phyloP scores from a whole-genome alignment of 164 flowering plant genomes.

The Umbellularia californica region DNA sequence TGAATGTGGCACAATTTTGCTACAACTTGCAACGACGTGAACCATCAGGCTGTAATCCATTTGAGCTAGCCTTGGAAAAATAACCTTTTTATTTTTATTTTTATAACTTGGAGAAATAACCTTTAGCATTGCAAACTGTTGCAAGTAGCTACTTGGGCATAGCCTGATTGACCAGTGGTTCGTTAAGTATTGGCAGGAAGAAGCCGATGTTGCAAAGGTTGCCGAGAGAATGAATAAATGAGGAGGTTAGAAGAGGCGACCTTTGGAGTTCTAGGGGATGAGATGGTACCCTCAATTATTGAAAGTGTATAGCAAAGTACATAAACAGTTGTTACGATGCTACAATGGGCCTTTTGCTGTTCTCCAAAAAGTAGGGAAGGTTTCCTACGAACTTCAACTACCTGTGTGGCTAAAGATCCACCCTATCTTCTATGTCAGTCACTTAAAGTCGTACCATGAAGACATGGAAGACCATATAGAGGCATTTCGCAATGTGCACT shows the following conservation, averaged over 20 bases:
- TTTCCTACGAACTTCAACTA: constrained; percentile 4
- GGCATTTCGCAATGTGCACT: neutral
- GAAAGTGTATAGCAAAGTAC: neutral
- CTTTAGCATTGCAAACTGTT: neutral
- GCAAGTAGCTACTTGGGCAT: neutral
- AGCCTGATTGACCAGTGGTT: neutral
- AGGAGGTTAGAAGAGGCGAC: neutral
- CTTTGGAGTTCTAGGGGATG: neutral
- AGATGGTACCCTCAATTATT: neutral
- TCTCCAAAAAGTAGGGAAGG: neutral
- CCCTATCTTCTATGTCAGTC: neutral
- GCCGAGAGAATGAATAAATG: neutral
- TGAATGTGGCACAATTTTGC: constrained; percentile 3
- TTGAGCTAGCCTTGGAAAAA: neutral
- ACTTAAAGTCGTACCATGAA: neutral
- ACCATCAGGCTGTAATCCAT: neutral
- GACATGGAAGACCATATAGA: neutral
- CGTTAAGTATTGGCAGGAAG: constrained; percentile 9
- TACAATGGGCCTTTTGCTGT: constrained; percentile 1
- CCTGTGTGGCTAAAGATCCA: neutral
- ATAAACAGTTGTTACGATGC: neutral
- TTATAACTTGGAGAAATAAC: neutral
- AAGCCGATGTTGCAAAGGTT: neutral
- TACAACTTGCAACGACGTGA: neutral
- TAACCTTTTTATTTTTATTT: too few relatives aligned